phyloP scores from a whole-genome alignment of 768 basidiomycete species.

The Naganishia friedmannii region DNA sequence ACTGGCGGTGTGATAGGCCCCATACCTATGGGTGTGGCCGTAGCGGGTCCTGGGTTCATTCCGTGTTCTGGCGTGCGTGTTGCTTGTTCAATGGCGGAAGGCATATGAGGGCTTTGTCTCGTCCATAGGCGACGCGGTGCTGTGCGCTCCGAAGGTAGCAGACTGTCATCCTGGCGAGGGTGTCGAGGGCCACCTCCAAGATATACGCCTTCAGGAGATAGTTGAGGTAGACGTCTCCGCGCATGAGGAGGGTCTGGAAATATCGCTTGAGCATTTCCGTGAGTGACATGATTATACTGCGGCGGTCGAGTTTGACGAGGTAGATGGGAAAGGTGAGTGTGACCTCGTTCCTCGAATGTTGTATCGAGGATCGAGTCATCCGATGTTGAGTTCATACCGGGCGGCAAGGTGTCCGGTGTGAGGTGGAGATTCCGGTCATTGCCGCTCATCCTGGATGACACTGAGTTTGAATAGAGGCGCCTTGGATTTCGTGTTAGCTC shows the following conservation, averaged over 20 bases:
- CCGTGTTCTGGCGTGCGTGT: not conserved
- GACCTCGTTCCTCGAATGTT: not conserved
- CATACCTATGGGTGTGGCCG: too few relatives aligned
- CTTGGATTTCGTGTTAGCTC: too few relatives aligned
- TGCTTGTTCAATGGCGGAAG: not conserved
- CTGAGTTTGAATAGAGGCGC: not conserved
- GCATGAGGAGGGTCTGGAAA: not conserved
- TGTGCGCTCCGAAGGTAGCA: not conserved
- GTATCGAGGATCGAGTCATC: conserved; percentile 14
- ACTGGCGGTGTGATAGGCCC: not conserved
- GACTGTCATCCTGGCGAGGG: not conserved
- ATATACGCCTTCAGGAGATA: not conserved
- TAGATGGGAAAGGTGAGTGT: not conserved
- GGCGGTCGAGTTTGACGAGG: not conserved
- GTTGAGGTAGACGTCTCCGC: not conserved
- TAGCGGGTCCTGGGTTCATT: too few relatives aligned
- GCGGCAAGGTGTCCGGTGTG: not conserved
- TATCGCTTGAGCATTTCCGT: not conserved
- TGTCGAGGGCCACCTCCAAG: not conserved
- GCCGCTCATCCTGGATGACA: not conserved
- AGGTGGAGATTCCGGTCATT: not conserved
- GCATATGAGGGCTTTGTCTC: not conserved
- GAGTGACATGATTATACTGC: not conserved
- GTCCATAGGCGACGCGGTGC: not conserved
- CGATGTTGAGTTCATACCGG: not conserved